Conservation (phyloP, 2,329 filamentous ascomycete species). For the Plectosphaerella cucumerina region DNA sequence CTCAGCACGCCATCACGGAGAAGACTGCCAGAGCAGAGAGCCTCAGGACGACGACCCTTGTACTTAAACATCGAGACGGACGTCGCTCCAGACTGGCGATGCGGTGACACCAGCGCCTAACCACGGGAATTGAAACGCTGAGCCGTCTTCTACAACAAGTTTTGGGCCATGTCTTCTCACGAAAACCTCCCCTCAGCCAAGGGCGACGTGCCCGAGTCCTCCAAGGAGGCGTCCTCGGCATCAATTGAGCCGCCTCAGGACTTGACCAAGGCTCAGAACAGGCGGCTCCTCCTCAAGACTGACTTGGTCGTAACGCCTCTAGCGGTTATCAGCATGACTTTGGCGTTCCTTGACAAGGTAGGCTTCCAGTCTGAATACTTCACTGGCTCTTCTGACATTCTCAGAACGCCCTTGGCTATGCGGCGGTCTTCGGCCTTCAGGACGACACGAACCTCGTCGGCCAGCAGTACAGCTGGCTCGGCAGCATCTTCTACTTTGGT, state of each 20-base stretch:
- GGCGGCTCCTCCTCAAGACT: constrained; percentile 12
- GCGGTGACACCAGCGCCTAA: background rate
- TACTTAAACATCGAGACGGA: background rate
- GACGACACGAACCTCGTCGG: constrained; percentile 40
- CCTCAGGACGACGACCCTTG: background rate
- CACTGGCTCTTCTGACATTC: background rate
- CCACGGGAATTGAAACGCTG: background rate
- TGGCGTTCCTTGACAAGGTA: constrained; percentile 15
- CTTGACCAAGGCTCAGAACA: constrained; percentile 6
- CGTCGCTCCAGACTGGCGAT: background rate
- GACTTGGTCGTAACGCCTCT: constrained; percentile 13
- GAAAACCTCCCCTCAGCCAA: background rate
- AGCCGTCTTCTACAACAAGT: background rate
- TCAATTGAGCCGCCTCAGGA: background rate
- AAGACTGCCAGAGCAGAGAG: background rate
- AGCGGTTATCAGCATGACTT: constrained; percentile 12
- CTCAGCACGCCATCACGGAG: constrained; percentile 1
- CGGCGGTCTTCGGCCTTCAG: constrained; percentile 34
- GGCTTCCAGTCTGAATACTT: background rate
- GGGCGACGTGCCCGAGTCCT: background rate
- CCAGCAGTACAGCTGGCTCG: constrained; percentile 47
- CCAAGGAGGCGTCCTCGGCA: background rate
- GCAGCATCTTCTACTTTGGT: constrained; percentile 46
- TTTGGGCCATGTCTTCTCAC: background rate
- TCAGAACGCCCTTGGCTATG: constrained; percentile 10